Base-by-base conservation (phyloP, 768 basidiomycete genomes). In the Lactifluus piperatus region DNA sequence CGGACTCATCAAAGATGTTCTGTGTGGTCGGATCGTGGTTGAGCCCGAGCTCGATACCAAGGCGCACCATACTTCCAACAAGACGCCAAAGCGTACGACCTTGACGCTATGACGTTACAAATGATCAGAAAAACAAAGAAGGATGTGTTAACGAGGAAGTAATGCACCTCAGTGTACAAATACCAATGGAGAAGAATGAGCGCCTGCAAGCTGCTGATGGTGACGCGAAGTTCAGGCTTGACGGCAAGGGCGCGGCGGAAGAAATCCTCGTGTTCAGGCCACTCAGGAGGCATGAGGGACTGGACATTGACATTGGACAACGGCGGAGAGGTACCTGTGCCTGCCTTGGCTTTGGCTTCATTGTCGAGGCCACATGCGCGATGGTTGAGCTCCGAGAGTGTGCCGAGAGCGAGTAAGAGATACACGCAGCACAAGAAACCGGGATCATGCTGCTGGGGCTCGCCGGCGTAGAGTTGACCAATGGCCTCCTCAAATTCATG, bases 71-170 rank as follows among this genome's bases (percentile, higher is more conserved):
- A 60, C 85, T 88, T 29, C 91, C 91, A 54, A 90, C 89, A 16
- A 93, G 81, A 54, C 91, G 86, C 91, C 91, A 93, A 3, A 93
- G 75, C 1, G 88, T 86, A 63, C 89, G 82, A n/a, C 90, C 90
- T 79, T 91, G 89, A 64, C 90, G 83, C 90, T 93, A 66, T 22
- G 50, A 34, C 63, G 49, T 41, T 48, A 56, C 44, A 44, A 65
- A 58, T 64, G 56, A 50, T 54, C 26, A 62, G 41, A 45, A 37
- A 29, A 24, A 6, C 0, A 13, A 46, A 54, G 66, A 65, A 18
- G 61, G 20, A 50, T 32, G 14, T 32, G 18, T 60, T 10, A 30
- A 2, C 3, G 45, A 61, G 4, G 20, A 14, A 10, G 36, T 29
- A 4, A 67, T 79, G 55, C 63, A 88, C 91, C 79, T 92, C 91